phyloP scores from a whole-genome alignment of 2,329 filamentous ascomycete species.

The Cladophialophora immunda region DNA sequence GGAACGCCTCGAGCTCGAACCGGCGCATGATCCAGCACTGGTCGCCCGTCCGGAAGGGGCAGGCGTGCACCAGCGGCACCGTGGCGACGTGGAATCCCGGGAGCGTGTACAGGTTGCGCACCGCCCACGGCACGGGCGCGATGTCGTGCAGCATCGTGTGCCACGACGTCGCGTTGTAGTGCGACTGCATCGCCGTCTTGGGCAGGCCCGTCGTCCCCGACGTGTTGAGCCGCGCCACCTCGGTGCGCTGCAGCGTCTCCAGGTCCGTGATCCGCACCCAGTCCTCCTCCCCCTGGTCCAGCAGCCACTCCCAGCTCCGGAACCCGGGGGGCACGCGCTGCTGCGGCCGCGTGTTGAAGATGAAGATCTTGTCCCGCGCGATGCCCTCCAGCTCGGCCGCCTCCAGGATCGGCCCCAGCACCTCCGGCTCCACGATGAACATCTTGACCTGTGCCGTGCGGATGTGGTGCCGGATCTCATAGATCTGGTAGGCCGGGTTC shows the following conservation, averaged over 20 bases:
- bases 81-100: constrained; percentile 30
- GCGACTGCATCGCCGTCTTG: constrained; percentile 66
- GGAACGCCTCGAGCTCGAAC: constrained; percentile 45
- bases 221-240: constrained; percentile 60
- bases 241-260: constrained; percentile 50
- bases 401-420: constrained; percentile 23
- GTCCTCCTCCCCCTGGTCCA: constrained; percentile 43
- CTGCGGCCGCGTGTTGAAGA: constrained; percentile 23
- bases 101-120: constrained; percentile 13
- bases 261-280: constrained; percentile 57
- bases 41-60: constrained; percentile 52
- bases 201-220: constrained; percentile 69
- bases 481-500: constrained; percentile 58
- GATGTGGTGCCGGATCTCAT: constrained; percentile 59
- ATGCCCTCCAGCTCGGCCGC: constrained; percentile 17
- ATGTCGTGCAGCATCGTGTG: constrained; percentile 44
- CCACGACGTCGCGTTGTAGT: constrained; percentile 59
- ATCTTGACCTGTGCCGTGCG: constrained; percentile 54
- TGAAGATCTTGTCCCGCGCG: constrained; percentile 13
- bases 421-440: constrained; percentile 53
- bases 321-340: background rate
- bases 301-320: constrained; percentile 23
- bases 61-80: constrained; percentile 25
- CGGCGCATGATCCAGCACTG: constrained; percentile 58
- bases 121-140: background rate